Evolutionary conservation across 257 asterid species (phyloP).

Genomic region (Striga asiatica): DNA sequence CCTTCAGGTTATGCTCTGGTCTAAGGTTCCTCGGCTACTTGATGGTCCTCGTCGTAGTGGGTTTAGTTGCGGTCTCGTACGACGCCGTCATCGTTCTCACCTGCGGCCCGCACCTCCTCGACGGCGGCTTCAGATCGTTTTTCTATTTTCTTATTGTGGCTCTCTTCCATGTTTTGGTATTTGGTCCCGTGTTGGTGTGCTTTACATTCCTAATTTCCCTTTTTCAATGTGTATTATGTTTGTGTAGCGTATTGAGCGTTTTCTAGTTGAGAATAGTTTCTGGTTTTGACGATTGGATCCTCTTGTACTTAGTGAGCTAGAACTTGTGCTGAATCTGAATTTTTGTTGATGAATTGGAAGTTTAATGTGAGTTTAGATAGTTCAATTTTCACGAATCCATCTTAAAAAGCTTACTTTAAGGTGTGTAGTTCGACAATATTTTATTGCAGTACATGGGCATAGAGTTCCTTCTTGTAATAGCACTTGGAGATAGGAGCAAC

Average conservation of each 20-base stretch:
- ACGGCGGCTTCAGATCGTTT: slow-evolving; percentile 36
- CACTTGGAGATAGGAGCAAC: no score
- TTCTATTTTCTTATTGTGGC: slow-evolving; percentile 32
- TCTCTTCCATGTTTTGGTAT: slow-evolving; percentile 67
- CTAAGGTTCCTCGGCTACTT: slow-evolving; percentile 69
- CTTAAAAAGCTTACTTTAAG: neutral
- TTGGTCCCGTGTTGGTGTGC: neutral
- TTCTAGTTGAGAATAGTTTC: neutral
- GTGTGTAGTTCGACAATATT: no score
- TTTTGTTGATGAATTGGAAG: neutral
- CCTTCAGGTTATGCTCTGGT: slow-evolving; percentile 60
- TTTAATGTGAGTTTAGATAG: neutral
- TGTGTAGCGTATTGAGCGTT: neutral
- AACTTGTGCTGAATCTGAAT: neutral
- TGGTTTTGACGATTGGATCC: neutral
- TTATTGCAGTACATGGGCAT: no score
- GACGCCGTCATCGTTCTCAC: slow-evolving; percentile 59
- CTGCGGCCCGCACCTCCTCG: slow-evolving; percentile 55
- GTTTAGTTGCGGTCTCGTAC: slow-evolving; percentile 49
- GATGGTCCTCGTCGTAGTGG: slow-evolving; percentile 50
- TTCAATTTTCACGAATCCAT: neutral
- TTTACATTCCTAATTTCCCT: neutral
- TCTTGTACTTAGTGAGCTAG: neutral
- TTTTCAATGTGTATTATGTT: neutral
- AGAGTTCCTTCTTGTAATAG: no score